A percentile compares a stretch with the other conserved stretches of the same genome.
Conservation (phyloP, 768 basidiomycete species). For the Megacollybia marginata region DNA sequence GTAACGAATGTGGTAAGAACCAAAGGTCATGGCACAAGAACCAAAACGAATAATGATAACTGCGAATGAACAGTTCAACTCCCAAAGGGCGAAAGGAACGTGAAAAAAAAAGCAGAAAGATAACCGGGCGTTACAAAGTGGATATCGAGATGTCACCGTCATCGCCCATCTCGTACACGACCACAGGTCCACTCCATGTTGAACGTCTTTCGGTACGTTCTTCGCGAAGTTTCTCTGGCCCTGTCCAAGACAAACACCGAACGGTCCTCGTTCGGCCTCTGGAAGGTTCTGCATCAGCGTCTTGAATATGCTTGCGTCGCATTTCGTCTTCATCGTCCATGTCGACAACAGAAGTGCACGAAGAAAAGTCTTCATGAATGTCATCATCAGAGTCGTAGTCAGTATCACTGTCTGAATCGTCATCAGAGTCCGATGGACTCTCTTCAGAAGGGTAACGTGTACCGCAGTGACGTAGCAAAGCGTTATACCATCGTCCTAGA, state of each 20-base stretch:
- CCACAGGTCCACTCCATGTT: not conserved
- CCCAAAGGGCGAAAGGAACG: not conserved
- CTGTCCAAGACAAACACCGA: slow-evolving; percentile 4
- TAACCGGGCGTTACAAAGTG: not conserved
- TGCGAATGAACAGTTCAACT: not conserved
- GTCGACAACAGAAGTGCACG: not conserved
- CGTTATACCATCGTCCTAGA: slow-evolving; percentile 67
- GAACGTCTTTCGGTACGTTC: not conserved
- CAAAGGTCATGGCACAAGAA: not conserved
- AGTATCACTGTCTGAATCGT: slow-evolving; percentile 15
- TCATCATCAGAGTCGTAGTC: not conserved
- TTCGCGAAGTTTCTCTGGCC: not conserved
- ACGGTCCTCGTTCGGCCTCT: slow-evolving; percentile 3
- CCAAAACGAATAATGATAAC: not conserved
- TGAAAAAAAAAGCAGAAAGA: not conserved
- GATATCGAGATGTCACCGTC: not conserved
- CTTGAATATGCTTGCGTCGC: not conserved
- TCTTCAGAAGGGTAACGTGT: slow-evolving; percentile 18
- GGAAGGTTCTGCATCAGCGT: not conserved
- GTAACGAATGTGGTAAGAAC: not conserved
- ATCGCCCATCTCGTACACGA: not conserved
- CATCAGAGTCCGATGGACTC: slow-evolving; percentile 18
- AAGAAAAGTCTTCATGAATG: slow-evolving; percentile 12
- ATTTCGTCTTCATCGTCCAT: not conserved
- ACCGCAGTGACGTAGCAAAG: slow-evolving; percentile 43